Conservation (phyloP, 2,329 filamentous ascomycete genomes). For the Trichophyton mentagrophytes region DNA sequence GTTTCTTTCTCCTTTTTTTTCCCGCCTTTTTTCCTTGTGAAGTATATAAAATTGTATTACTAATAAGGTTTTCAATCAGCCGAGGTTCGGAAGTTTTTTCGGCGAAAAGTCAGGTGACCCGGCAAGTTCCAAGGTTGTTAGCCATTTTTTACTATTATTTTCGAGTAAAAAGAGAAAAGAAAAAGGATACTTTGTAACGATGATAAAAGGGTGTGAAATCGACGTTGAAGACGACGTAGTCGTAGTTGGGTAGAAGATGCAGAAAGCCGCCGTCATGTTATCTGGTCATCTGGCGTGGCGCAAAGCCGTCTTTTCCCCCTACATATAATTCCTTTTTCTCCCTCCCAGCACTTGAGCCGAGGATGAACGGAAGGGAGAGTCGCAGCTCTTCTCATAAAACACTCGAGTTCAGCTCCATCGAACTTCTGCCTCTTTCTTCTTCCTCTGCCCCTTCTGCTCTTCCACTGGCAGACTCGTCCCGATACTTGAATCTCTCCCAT, state of each 20-base stretch:
- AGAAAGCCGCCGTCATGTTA: neutral
- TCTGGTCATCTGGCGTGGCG: neutral
- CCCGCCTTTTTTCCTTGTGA: neutral
- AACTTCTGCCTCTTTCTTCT: conserved; percentile 11
- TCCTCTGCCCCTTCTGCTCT: conserved; percentile 8
- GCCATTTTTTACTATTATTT: neutral
- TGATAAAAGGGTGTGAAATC: neutral
- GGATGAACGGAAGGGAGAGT: neutral
- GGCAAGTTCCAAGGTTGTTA: neutral
- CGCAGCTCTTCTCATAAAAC: neutral
- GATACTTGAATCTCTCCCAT: conserved; percentile 3
- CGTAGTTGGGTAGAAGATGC: neutral
- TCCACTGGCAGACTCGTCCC: conserved; percentile 8
- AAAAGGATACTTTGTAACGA: neutral
- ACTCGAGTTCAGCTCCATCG: neutral
- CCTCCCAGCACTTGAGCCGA: neutral
- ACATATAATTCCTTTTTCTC: conserved; percentile 4
- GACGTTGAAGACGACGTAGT: neutral
- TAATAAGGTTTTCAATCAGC: neutral
- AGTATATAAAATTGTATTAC: neutral
- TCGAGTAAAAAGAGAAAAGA: neutral
- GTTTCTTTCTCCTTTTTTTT: conserved; percentile 55
- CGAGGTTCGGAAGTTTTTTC: conserved; percentile 3
- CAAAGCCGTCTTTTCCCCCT: neutral
- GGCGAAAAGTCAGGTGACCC: conserved; percentile 3